Evolutionary conservation across 805 yeast species (phyloP).

Genomic region (Millerozyma miso): DNA sequence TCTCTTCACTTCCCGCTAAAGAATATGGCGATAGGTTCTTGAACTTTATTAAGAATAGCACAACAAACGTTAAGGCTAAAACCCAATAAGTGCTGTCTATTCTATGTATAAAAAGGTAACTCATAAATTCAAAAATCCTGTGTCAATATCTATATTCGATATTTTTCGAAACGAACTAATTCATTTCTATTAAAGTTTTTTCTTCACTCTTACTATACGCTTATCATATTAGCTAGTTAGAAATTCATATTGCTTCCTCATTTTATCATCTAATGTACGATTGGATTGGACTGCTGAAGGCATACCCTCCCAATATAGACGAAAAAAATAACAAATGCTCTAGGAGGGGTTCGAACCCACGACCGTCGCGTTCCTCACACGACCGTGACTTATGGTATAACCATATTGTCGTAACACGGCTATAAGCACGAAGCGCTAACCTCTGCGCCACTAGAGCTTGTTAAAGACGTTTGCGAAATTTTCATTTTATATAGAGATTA

Average conservation of each 20-base stretch:
- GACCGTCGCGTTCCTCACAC: conserved; percentile 56
- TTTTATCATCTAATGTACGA: neutral
- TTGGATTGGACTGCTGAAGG: too few species aligned
- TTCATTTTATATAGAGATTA: neutral
- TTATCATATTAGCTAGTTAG: neutral
- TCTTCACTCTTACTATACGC: neutral
- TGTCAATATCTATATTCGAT: neutral
- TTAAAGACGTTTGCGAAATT: neutral
- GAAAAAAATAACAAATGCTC: conserved; percentile 39
- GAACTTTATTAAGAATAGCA: conserved; percentile 52
- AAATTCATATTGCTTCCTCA: neutral
- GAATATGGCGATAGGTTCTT: conserved; percentile 90
- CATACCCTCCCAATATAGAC: conserved; percentile 7
- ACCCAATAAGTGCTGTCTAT: neutral
- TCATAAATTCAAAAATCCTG: too few species aligned
- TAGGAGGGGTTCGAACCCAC: conserved; percentile 53
- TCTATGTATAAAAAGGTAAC: too few species aligned
- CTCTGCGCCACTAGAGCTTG: conserved; percentile 49
- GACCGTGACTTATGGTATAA: conserved; percentile 47
- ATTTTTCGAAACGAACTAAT: too few species aligned
- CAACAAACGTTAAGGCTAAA: conserved; percentile 11
- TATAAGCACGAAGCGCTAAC: conserved; percentile 55
- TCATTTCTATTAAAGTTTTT: neutral
- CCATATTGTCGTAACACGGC: conserved; percentile 41
- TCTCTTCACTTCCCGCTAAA: conserved; percentile 85